phyloP scores from a whole-genome alignment of 2,329 filamentous ascomycete genomes.

The Epichloe gansuensis region DNA sequence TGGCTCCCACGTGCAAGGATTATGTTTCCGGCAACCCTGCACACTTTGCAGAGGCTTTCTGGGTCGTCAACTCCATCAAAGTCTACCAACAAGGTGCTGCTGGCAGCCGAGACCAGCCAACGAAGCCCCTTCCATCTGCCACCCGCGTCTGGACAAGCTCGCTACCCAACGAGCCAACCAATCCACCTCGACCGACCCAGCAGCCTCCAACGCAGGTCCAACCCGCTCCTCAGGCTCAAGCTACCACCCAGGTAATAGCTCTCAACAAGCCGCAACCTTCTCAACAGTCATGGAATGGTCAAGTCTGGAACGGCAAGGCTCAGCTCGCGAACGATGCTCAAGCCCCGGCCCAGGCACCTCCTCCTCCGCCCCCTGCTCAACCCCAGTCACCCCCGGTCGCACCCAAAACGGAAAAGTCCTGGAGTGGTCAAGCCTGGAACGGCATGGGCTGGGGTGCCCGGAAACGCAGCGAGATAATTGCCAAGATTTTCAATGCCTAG shows the following conservation, averaged over 20 bases:
- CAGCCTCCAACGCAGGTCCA: background rate
- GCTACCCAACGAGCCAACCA: background rate
- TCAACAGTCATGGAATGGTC: background rate
- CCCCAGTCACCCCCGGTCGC: background rate
- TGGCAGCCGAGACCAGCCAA: background rate
- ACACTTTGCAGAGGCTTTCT: conserved; percentile 62
- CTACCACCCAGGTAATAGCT: background rate
- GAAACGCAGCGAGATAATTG: background rate
- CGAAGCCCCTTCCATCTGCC: background rate
- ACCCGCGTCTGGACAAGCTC: background rate
- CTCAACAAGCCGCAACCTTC: background rate
- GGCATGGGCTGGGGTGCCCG: conserved; percentile 1
- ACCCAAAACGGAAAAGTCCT: background rate
- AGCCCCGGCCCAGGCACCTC: background rate
- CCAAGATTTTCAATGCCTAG: background rate
- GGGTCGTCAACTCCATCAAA: conserved; percentile 60
- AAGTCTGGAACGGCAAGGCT: conserved; percentile 1
- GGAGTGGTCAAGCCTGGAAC: conserved; percentile 5
- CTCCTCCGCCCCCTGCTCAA: background rate
- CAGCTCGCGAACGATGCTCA: background rate
- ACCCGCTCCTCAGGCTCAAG: background rate
- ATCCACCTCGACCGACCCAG: background rate
- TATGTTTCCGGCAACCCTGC: conserved; percentile 60
- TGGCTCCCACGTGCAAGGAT: conserved; percentile 52
- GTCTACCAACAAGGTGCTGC: conserved; percentile 32